Evolutionary conservation across 495 filamentous ascomycete genomes (phyloP).

Genomic region (Penicillium steckii): DNA sequence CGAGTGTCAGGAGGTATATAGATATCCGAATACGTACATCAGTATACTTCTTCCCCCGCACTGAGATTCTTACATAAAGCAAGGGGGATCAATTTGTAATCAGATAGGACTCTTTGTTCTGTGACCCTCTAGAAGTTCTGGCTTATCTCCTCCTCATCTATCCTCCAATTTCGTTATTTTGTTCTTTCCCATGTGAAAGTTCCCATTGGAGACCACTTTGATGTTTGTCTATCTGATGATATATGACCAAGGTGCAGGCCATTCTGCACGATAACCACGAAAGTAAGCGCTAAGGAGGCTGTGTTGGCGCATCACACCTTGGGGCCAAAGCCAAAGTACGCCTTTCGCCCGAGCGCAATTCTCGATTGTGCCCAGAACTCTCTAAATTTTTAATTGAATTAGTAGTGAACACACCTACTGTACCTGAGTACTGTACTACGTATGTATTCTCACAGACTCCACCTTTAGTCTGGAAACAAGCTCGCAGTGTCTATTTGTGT

Average conservation of each 20-base stretch:
- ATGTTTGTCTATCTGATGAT: background rate
- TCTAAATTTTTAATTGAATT: background rate
- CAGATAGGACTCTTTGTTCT: background rate
- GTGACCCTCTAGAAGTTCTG: background rate
- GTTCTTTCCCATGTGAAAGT: no score
- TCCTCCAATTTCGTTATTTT: background rate
- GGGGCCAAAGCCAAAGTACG: background rate
- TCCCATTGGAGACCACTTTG: background rate
- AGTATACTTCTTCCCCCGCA: background rate
- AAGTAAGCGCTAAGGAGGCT: background rate
- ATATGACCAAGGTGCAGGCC: background rate
- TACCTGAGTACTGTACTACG: no score
- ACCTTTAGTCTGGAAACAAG: background rate
- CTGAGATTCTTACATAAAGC: background rate
- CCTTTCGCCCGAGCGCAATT: background rate
- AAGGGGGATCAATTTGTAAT: background rate
- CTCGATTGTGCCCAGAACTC: background rate
- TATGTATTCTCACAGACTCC: background rate
- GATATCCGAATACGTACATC: no score
- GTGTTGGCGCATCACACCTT: background rate
- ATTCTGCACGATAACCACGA: background rate
- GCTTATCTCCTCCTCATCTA: background rate
- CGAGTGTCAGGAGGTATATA: no score
- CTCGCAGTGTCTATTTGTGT: background rate
- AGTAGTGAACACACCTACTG: no score